Conservation (phyloP, 176 grass and related monocot species). For the Avena atlantica region DNA sequence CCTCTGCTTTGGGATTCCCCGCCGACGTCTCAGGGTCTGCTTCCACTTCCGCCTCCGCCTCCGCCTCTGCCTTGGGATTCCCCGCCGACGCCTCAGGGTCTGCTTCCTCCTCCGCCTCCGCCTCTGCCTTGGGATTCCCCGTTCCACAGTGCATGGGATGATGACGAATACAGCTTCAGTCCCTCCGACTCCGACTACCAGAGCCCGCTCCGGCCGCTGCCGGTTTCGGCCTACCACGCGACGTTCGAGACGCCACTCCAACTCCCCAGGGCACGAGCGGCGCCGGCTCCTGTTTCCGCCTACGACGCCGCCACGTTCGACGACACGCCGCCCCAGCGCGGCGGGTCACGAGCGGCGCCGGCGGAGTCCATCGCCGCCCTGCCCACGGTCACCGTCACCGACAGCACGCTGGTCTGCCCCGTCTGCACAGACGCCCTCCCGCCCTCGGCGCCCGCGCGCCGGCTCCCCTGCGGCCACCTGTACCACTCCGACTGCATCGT, state of each 20-base stretch:
- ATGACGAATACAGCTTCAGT: neutral
- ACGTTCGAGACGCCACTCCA: neutral
- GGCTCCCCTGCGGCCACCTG: constrained; percentile 19
- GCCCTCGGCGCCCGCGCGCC: neutral
- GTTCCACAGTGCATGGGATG: neutral
- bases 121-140: neutral
- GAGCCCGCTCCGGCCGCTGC: neutral
- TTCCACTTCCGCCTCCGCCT: neutral
- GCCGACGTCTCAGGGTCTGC: neutral
- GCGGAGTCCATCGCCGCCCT: constrained; percentile 1
- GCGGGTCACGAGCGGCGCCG: neutral
- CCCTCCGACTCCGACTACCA: neutral
- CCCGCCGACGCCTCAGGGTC: neutral
- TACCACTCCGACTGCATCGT: constrained; percentile 43
- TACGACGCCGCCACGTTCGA: neutral
- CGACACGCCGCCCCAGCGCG: neutral
- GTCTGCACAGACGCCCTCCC: neutral
- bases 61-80: neutral
- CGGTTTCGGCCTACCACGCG: neutral
- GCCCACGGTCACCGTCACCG: neutral
- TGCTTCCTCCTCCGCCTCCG: neutral
- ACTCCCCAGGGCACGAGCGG: neutral
- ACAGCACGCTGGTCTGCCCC: neutral
- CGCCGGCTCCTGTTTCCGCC: neutral
- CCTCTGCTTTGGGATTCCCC: neutral